These are phyloP conservation scores for Huiozyma naganishii DNA, from an alignment of 805 yeast species.

Conservation along the genomic window DNA sequence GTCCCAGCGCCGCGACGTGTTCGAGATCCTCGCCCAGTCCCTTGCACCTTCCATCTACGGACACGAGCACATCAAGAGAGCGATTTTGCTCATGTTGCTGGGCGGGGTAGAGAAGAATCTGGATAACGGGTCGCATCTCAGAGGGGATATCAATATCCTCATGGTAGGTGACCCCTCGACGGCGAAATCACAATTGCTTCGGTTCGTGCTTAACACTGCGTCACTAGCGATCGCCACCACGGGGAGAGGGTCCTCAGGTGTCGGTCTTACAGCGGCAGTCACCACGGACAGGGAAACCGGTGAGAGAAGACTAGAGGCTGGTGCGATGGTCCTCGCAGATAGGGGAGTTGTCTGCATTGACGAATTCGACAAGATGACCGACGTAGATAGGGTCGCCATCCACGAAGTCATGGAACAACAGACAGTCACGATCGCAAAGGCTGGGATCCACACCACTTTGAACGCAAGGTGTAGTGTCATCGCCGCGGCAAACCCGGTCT, in stretches of 20 bases:
- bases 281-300: conserved; percentile 95
- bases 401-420: conserved; percentile 99
- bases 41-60: conserved; percentile 96
- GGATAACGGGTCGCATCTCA: conserved; percentile 88
- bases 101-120: conserved; percentile 94
- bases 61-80: conserved; percentile 80
- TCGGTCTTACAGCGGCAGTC: conserved; percentile 98
- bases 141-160: conserved; percentile 93
- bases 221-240: conserved; percentile 94
- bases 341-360: conserved; percentile 96
- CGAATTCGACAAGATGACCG: conserved; percentile 97
- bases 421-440: conserved; percentile 94
- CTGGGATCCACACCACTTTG: conserved; percentile 92
- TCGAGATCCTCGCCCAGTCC: conserved; percentile 71
- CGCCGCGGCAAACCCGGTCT: conserved; percentile 97
- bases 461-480: conserved; percentile 94
- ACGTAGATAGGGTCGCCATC: conserved; percentile 91
- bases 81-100: conserved; percentile 77
- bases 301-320: conserved; percentile 92
- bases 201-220: conserved; percentile 93
- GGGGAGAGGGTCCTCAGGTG: conserved; percentile 99
- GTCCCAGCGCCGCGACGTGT: conserved; percentile 58
- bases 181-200: conserved; percentile 89
- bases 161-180: conserved; percentile 99
- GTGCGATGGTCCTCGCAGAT: conserved; percentile 98